Evolutionary conservation across 306 rosid genomes (phyloP).

Genomic region (Cucurbita argyrosperma): DNA sequence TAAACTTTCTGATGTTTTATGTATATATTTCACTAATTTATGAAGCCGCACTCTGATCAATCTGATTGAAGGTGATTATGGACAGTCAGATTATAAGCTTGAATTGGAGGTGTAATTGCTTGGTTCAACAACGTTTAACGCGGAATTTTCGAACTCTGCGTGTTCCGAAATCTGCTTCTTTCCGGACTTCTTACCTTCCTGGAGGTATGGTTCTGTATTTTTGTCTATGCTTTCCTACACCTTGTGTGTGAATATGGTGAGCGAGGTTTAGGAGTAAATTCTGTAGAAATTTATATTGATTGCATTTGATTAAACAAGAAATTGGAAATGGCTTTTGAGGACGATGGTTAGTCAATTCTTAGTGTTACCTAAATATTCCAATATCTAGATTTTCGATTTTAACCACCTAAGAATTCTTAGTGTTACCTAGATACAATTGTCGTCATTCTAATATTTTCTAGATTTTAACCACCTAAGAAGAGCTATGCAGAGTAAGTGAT

Average conservation of each 20-base stretch:
- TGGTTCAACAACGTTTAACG: slow-evolving; percentile 5
- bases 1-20: not conserved
- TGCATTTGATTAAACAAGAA: not conserved
- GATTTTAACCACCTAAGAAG: not conserved
- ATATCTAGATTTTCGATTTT: no score
- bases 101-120: slow-evolving; percentile 18
- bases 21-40: not conserved
- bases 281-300: not conserved
- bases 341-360: not conserved
- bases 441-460: not conserved
- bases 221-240: not conserved
- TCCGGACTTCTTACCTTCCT: not conserved
- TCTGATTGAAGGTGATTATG: slow-evolving; percentile 36
- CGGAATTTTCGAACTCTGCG: not conserved
- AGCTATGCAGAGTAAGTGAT: not conserved
- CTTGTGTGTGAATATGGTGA: not conserved
- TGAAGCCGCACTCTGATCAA: slow-evolving; percentile 1
- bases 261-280: not conserved
- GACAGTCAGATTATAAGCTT: slow-evolving; percentile 28
- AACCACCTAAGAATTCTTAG: no score
- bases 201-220: slow-evolving; percentile 14
- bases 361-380: not conserved
- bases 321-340: not conserved
- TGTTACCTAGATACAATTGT: not conserved
- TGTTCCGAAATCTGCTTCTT: not conserved